Percentiles rank a stretch among this genome's conserved stretches.
Conservation (phyloP, 169 alveolate species). For the Babesia bigemina region DNA sequence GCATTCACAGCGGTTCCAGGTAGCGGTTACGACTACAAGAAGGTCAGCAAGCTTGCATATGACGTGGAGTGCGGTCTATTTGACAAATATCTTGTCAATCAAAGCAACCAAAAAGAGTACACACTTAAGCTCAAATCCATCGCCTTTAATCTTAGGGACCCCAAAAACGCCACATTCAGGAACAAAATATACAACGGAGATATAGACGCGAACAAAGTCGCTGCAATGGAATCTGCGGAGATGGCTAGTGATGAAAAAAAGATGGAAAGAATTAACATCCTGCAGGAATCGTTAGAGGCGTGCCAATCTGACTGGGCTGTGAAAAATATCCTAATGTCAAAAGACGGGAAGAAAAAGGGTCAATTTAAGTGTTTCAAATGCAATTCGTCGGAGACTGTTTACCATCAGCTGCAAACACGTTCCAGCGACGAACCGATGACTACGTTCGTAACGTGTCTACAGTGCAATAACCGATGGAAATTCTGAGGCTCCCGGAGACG, state of each 20-base stretch:
- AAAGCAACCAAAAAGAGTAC: conserved; percentile 74
- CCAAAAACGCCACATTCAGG: conserved; percentile 87
- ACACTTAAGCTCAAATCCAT: conserved; percentile 85
- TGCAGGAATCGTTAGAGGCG: conserved; percentile 84
- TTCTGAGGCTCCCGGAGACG: conserved; percentile 62
- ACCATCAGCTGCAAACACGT: conserved; percentile 94
- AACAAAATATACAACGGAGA: conserved; percentile 82
- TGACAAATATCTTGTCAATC: conserved; percentile 56
- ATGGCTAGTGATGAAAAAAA: conserved; percentile 92
- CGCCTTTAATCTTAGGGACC: conserved; percentile 87
- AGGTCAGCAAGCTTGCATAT: conserved; percentile 73
- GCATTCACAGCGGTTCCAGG: conserved; percentile 60
- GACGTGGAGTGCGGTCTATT: conserved; percentile 77
- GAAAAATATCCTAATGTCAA: conserved; percentile 77
- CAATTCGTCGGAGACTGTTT: conserved; percentile 87
- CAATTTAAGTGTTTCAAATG: conserved; percentile 95
- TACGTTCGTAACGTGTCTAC: conserved; percentile 92
- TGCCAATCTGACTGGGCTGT: conserved; percentile 95
- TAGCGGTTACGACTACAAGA: conserved; percentile 59
- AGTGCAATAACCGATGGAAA: conserved; percentile 93
- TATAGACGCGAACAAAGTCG: conserved; percentile 81
- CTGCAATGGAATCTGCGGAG: conserved; percentile 89
- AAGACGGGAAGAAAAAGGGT: conserved; percentile 77
- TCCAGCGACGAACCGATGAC: conserved; percentile 99
- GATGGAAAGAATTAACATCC: conserved; percentile 79